Percentiles rank a stretch among this genome's conserved stretches.
phyloP scores from a whole-genome alignment of 257 asterid genomes.

The Solanum lycopersicoides region DNA sequence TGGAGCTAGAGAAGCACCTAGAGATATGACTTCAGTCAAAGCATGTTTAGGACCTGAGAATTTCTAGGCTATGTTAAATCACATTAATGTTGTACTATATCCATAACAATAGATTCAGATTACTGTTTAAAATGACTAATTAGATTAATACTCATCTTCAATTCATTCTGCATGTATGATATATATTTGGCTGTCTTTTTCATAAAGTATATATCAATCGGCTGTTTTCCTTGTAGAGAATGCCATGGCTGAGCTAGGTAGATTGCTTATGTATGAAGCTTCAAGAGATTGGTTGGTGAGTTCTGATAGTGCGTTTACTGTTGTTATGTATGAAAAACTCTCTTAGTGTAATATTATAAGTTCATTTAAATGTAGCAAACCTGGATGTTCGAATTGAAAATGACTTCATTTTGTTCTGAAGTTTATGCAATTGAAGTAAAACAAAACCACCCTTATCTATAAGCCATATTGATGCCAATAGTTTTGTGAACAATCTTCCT shows the following conservation, averaged over 20 bases:
- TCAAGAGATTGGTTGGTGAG: slow-evolving; percentile 96
- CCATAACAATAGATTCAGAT: neutral
- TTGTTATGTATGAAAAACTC: neutral
- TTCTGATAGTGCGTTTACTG: neutral
- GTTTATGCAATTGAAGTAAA: neutral
- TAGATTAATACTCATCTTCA: neutral
- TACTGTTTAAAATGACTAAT: neutral
- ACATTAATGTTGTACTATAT: neutral
- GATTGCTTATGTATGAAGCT: slow-evolving; percentile 88
- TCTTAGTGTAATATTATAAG: neutral
- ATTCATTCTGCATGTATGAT: neutral
- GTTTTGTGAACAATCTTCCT: neutral
- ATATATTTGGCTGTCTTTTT: neutral
- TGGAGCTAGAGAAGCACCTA: neutral
- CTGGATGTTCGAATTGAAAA: neutral
- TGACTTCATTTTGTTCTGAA: neutral
- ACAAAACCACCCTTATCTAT: neutral
- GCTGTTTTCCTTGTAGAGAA: slow-evolving; percentile 27
- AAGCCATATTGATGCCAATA: neutral
- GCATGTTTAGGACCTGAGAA: neutral
- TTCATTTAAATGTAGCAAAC: neutral
- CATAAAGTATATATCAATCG: neutral
- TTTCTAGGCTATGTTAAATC: neutral
- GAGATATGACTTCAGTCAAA: neutral
- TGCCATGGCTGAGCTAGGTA: slow-evolving; percentile 99